Base-by-base conservation (phyloP, 345 rosid species). In the Fremontodendron californicum region DNA sequence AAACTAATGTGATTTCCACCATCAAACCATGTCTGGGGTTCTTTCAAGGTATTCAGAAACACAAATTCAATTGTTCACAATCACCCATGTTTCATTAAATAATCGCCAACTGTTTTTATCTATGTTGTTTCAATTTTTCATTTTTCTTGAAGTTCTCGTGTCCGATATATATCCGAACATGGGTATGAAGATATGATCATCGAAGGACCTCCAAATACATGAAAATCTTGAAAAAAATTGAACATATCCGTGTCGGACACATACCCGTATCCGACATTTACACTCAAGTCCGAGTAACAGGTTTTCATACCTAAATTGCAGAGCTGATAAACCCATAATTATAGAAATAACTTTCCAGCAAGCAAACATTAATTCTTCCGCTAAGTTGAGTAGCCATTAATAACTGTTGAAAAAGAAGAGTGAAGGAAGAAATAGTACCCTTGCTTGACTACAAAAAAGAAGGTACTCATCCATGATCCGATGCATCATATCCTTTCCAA, bases 401-500 rank as follows among this genome's bases (percentile, higher is more conserved):
- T n/a, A 75, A 2, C 51, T 16, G 23, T 29, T 23, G n/a, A n/a
- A n/a, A n/a, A n/a, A n/a, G n/a, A n/a, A n/a, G n/a, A n/a, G 3
- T 35, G 31, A 78, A 43, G 37, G 76, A 70, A 66, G 80, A 67
- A 61, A 68, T 10, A 51, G 39, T 79, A 82, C 88, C 79, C 66
- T 63, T 18, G 79, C 77, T 55, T 66, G 80, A 65, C 3, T 15
- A 70, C 88, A 88, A 0, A 86, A 68, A 46, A 12, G 80, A 58
- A 78, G 40, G 71, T 80, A 86, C 19, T 81, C 89, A 68, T 81
- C 81, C 78, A 83, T 55, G 49, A 80, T 49, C 40, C 71, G 52
- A 51, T 72, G 51, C 76, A 78, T 49, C 31, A 66, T 80, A 15
- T 69, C 71, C 45, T 66, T 75, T 25, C 74, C 89, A n/a, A 80